Conservation (phyloP, 768 basidiomycete genomes). For the Amanita fuliginea region DNA sequence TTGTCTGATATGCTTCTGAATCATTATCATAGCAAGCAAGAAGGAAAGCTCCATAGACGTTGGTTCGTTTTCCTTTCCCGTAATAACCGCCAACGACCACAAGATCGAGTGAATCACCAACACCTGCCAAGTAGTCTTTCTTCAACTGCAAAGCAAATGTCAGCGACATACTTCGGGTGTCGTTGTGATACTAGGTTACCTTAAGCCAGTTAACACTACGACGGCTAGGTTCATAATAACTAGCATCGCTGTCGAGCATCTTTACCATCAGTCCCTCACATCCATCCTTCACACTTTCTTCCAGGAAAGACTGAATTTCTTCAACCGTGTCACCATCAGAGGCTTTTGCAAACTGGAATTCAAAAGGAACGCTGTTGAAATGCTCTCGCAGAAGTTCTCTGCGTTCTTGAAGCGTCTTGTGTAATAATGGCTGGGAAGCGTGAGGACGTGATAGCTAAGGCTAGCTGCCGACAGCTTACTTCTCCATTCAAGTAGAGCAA, state of each 20-base stretch:
- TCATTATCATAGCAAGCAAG: slow-evolving; percentile 96
- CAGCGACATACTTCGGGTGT: not conserved
- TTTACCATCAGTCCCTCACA: slow-evolving; percentile 99
- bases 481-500: slow-evolving; percentile 94
- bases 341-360: slow-evolving; percentile 89
- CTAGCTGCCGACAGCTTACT: slow-evolving; percentile 39
- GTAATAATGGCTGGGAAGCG: slow-evolving; percentile 62
- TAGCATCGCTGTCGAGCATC: slow-evolving; percentile 87
- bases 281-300: slow-evolving; percentile 95
- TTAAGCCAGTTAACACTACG: slow-evolving; percentile 98
- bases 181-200: slow-evolving; percentile 30
- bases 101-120: slow-evolving; percentile 94
- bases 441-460: not conserved
- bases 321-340: slow-evolving; percentile 85
- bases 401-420: slow-evolving; percentile 62
- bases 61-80: slow-evolving; percentile 95
- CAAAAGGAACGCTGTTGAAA: slow-evolving; percentile 74
- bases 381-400: slow-evolving; percentile 67
- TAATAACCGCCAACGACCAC: slow-evolving; percentile 98
- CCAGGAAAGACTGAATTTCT: slow-evolving; percentile 89
- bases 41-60: slow-evolving; percentile 96
- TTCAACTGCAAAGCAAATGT: slow-evolving; percentile 56
- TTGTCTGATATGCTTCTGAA: slow-evolving; percentile 89
- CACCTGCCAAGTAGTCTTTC: slow-evolving; percentile 94
- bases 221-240: slow-evolving; percentile 92